Base-by-base conservation (phyloP, 352 stramenopile species). In the Pythium oligandrum region DNA sequence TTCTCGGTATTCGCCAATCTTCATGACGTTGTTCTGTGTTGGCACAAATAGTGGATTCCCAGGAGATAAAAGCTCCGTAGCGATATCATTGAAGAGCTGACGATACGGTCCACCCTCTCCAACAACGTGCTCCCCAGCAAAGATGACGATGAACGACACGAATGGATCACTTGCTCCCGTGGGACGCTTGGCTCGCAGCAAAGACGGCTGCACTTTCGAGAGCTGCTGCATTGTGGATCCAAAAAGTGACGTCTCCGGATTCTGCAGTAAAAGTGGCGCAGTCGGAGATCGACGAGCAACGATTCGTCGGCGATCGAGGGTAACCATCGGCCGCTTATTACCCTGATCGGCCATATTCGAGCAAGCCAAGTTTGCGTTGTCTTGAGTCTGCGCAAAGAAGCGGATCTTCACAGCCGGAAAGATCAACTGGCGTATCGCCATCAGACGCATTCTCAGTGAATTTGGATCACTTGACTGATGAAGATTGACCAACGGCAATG, bases 71-170 rank as follows among this genome's bases (percentile, higher is more conserved):
- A 88, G 54, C 53, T 92, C 82, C 30, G 72, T 75, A 2, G 78
- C 69, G 38, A 92, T 75, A 48, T 92, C 82, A 47, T 88, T 87
- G 47, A 92, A 92, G 7, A 92, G 59, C 53, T 92, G 82, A 2
- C 82, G 75, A 44, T 92, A 92, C 4, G 82, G 82, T 0, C 82
- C 82, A 48, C 82, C 79, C 55, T 92, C 82, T 3, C 82, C 82
- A 6, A 92, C 82, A 3, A 92, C 82, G 17, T 92, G 86, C 64
- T 92, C 82, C 11, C 82, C 79, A 6, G 71, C 58, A 48, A 92
- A 92, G 6, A 85, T 68, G 9, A 89, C 82, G 37, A 87, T 86
- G 61, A 92, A 92, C 30, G 82, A 74, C 11, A 92, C 77, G 44
- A 92, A 92, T 32, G 82, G 82, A 46, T 92, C 82, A 43, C 78